phyloP scores from a whole-genome alignment of 1,284 basidiomycete species.

The Microbotryomycetes sp. region DNA sequence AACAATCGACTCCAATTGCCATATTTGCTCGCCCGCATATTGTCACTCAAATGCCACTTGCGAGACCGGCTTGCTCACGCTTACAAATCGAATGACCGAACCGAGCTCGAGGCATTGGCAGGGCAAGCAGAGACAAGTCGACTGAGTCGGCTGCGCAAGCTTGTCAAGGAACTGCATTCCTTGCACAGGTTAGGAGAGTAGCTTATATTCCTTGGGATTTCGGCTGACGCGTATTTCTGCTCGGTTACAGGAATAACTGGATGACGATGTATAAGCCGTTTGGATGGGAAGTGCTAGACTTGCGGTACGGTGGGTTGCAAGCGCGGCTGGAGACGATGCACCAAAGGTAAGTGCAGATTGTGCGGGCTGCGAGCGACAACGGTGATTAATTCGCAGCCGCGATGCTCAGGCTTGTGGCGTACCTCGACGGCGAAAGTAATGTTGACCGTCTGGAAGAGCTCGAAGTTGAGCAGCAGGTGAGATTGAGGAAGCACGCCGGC shows the following conservation, averaged over 20 bases:
- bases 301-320: slow-evolving; percentile 41
- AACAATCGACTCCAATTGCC: slow-evolving; percentile 33
- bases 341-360: slow-evolving; percentile 6
- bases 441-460: slow-evolving; percentile 26
- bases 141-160: slow-evolving; percentile 24
- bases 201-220: slow-evolving; percentile 22
- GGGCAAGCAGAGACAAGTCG: slow-evolving; percentile 20
- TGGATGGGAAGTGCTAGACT: slow-evolving; percentile 41
- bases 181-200: slow-evolving; percentile 38
- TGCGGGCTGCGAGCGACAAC: no score
- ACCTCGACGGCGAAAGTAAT: slow-evolving; percentile 22
- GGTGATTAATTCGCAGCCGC: background rate
- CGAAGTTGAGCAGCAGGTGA: slow-evolving; percentile 29
- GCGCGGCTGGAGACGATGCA: slow-evolving; percentile 40
- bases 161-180: slow-evolving; percentile 35
- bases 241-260: slow-evolving; percentile 11
- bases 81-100: slow-evolving; percentile 26
- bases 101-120: slow-evolving; percentile 30
- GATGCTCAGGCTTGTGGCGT: slow-evolving; percentile 4
- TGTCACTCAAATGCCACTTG: slow-evolving; percentile 35
- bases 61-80: slow-evolving; percentile 31
- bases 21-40: slow-evolving; percentile 32
- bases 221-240: background rate
- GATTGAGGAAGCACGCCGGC: background rate
- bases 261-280: slow-evolving; percentile 34